Conservation (phyloP, 495 filamentous ascomycete species). For the Annulohypoxylon bovei region DNA sequence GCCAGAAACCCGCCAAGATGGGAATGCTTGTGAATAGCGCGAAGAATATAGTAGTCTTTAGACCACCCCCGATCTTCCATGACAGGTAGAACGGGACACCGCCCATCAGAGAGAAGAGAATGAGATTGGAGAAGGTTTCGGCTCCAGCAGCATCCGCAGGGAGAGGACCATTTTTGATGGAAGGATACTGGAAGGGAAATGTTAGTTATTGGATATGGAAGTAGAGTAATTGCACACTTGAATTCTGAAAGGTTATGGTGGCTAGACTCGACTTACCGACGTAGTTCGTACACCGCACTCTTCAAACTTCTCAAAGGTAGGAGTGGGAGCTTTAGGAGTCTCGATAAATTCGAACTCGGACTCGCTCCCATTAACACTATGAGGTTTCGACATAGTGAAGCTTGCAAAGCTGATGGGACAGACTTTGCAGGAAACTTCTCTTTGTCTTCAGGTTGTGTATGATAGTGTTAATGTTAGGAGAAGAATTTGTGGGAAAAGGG, state of each 20-base stretch:
- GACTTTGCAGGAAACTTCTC: conserved; percentile 29
- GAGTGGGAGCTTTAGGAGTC: conserved; percentile 72
- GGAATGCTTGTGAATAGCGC: conserved; percentile 71
- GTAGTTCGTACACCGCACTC: conserved; percentile 81
- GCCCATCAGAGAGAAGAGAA: conserved; percentile 67
- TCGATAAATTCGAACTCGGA: conserved; percentile 78
- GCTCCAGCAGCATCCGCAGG: conserved; percentile 78
- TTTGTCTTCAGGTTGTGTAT: conserved; percentile 20
- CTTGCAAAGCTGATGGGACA: conserved; percentile 36
- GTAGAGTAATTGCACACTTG: neutral
- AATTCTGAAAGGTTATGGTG: neutral
- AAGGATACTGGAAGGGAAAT: conserved; percentile 65
- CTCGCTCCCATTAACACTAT: conserved; percentile 61
- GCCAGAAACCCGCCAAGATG: conserved; percentile 78
- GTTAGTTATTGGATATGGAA: neutral
- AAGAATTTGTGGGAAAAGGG: conserved; percentile 37
- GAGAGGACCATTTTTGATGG: conserved; percentile 83
- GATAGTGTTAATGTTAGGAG: neutral
- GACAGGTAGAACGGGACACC: conserved; percentile 73
- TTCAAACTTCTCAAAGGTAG: conserved; percentile 65
- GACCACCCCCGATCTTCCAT: conserved; percentile 74
- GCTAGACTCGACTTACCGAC: conserved; percentile 62
- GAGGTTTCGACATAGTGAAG: conserved; percentile 57
- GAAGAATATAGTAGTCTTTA: conserved; percentile 78
- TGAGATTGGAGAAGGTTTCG: conserved; percentile 74